Percentiles rank a stretch among this genome's conserved stretches.
phyloP scores from a whole-genome alignment of 2,329 filamentous ascomycete genomes.

The Fusarium solani-melongenae region DNA sequence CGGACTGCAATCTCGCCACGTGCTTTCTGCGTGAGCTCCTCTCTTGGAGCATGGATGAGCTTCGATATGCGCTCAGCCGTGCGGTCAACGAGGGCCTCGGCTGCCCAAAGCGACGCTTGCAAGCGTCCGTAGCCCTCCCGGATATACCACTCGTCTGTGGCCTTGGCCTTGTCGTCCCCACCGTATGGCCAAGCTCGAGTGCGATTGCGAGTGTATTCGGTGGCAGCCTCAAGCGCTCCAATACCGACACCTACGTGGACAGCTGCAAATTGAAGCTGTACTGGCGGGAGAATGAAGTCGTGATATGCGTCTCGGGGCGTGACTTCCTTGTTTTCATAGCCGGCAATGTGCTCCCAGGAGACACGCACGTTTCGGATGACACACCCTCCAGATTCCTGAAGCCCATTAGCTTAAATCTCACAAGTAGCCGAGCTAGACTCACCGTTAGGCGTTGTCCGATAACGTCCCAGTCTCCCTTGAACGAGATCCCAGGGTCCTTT shows the following conservation, averaged over 20 bases:
- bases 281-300: not conserved
- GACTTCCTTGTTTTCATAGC: not conserved
- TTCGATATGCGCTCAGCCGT: not conserved
- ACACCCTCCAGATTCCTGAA: not conserved
- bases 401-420: not conserved
- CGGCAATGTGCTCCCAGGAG: not conserved
- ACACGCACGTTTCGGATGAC: not conserved
- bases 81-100: not conserved
- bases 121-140: not conserved
- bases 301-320: not conserved
- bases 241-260: not conserved
- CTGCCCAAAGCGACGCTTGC: not conserved
- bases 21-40: not conserved
- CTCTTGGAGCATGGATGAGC: not conserved
- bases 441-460: not conserved
- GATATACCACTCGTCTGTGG: not conserved
- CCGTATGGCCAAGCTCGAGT: not conserved
- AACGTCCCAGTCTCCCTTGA: not conserved
- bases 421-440: not conserved
- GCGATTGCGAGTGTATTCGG: not conserved
- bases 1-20: not conserved
- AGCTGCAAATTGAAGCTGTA: not conserved
- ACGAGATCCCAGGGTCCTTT: not conserved
- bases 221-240: not conserved
- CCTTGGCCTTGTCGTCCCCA: not conserved